Percentiles rank a stretch among this genome's conserved stretches.
Conservation (phyloP, 2,329 filamentous ascomycete genomes). For the Colletotrichum truncatum region DNA sequence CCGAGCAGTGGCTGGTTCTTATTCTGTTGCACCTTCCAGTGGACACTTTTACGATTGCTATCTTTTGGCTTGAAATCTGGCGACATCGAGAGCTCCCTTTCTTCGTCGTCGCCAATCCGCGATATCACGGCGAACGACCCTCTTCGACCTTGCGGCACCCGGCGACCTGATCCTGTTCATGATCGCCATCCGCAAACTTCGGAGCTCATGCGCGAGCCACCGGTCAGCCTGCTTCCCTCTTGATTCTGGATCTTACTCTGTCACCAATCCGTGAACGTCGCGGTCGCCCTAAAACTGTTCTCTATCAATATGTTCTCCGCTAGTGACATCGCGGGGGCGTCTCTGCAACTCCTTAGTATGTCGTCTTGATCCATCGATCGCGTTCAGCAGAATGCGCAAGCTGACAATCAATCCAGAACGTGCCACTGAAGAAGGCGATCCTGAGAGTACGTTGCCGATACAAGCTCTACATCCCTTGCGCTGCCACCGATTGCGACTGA, state of each 20-base stretch:
- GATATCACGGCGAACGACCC: not conserved
- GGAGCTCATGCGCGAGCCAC: constrained; percentile 31
- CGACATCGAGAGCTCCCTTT: constrained; percentile 9
- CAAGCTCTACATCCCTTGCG: not conserved
- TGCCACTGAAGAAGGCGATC: constrained; percentile 26
- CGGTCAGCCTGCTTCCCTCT: constrained; percentile 25
- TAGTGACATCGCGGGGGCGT: constrained; percentile 12
- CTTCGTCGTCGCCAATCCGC: not conserved
- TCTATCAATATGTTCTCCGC: constrained; percentile 17
- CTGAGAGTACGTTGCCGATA: constrained; percentile 22
- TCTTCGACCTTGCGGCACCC: not conserved
- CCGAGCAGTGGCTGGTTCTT: constrained; percentile 19
- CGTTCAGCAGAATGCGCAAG: not conserved
- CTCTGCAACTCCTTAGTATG: constrained; percentile 22
- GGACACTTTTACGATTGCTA: constrained; percentile 21
- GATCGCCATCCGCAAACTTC: constrained; percentile 21
- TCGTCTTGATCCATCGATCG: not conserved
- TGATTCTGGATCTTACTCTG: constrained; percentile 23
- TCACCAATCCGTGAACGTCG: constrained; percentile 23
- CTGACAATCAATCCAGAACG: constrained; percentile 20
- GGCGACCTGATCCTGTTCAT: constrained; percentile 25
- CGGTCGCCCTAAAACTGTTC: not conserved
- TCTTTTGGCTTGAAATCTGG: constrained; percentile 3
- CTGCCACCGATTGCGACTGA: constrained; percentile 23
- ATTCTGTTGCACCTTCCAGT: constrained; percentile 6